Base-by-base conservation (phyloP, 2,329 filamentous ascomycete genomes). In the Gliomastix tumulicola region DNA sequence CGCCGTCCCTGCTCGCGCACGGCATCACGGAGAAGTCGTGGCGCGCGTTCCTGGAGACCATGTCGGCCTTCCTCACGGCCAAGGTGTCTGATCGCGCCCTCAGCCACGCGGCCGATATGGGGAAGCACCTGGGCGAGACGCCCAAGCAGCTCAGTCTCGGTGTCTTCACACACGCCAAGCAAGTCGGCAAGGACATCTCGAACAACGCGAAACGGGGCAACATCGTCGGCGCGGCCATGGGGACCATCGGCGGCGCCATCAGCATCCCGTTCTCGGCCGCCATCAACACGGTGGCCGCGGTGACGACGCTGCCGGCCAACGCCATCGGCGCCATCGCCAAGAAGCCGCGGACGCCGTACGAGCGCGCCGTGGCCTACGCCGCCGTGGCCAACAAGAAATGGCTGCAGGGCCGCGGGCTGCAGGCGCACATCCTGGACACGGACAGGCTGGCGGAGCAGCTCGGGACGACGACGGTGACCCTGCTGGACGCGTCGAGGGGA, bases 41-140 rank as follows among this genome's bases (percentile, higher is more conserved):
- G 58, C 34, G 37, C 8, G 54, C 59, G 0, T 61, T 63, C 13
- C 37, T 63, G 3, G 44, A 54, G 15, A 68, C 66, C 7, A 47
- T 67, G 3, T 70, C 67, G 0, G 66, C 62, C 2, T 70, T 71
- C 39, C 55, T 71, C 6, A 56, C 59, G 0, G 66, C 66, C 34
- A 66, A 57, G 16, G 62, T 69, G 0, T 61, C 63, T 0, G 60
- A 65, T 34, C 58, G 63, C 4, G 66, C 66, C 6, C 39, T 68
- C 15, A 55, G 54, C 21, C 66, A 68, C 40, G 65, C 63, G 2
- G 58, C 53, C 21, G 65, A 68, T 33, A 46, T 66, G 12, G 65
- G 52, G 7, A 53, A 53, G 23, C 46, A 55, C 17, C 33, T 70
- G 2, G 48, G 57, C 35, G 42, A 54, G 11, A 53, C 51, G 42